Conservation (phyloP, 2,329 filamentous ascomycete genomes). For the Botrytis paeoniae region DNA sequence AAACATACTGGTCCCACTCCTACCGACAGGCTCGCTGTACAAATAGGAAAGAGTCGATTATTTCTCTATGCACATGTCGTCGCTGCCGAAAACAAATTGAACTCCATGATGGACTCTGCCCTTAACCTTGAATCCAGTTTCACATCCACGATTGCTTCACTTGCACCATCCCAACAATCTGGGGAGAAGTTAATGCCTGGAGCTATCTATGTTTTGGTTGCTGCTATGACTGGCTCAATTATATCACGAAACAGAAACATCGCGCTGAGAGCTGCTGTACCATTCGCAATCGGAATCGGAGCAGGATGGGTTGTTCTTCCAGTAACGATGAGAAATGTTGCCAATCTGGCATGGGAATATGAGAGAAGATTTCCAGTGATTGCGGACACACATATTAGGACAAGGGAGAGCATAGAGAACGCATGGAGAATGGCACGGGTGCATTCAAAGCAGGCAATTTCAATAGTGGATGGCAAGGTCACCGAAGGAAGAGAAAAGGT, state of each 20-base stretch:
- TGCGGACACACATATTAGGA: conserved; percentile 73
- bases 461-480: conserved; percentile 78
- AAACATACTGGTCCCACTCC: conserved; percentile 61
- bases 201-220: conserved; percentile 85
- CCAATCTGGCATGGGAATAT: conserved; percentile 84
- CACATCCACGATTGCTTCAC: conserved; percentile 81
- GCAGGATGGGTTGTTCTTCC: conserved; percentile 84
- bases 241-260: conserved; percentile 84
- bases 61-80: conserved; percentile 75
- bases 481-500: conserved; percentile 70
- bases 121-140: conserved; percentile 86
- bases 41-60: conserved; percentile 77
- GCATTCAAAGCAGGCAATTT: conserved; percentile 67
- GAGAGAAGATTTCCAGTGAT: conserved; percentile 85
- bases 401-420: conserved; percentile 66
- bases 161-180: conserved; percentile 80
- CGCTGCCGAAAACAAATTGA: conserved; percentile 76
- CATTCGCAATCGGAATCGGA: conserved; percentile 74
- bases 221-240: conserved; percentile 93
- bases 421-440: conserved; percentile 71
- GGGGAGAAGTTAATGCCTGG: conserved; percentile 90
- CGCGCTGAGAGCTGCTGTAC: conserved; percentile 71
- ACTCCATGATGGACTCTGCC: conserved; percentile 73
- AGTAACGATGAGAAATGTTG: conserved; percentile 84
- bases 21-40: conserved; percentile 81